Base-by-base conservation (phyloP, 2,329 filamentous ascomycete genomes). In the Neoarthrinium moseri region DNA sequence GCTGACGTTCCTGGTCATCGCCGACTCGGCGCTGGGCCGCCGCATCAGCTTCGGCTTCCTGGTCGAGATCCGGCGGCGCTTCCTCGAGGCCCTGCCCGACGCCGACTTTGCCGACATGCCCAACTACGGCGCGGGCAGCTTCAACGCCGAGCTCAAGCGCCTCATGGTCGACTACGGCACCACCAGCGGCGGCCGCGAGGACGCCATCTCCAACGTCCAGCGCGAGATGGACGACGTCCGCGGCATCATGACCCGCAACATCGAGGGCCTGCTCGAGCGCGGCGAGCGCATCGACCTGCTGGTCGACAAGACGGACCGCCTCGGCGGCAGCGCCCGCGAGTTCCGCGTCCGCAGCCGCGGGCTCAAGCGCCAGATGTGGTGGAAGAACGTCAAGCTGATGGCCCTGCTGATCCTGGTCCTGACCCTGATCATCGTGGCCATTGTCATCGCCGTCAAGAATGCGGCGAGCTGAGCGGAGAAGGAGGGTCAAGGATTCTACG, bases 331-430 rank as follows among this genome's bases (percentile, higher is more conserved):
- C 65, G 91, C 94, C 43, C 78, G 86, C 57, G 94, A 99, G 64
- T 99, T 99, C 64, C 77, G 94, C 43, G 85, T 97, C 15, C 78
- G 92, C 56, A 95, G 88, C 65, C 76, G 91, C 21, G 91, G 90
- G 1, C 68, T 99, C 57, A 88, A 94, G 72, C 80, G 95, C 62
- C 81, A 86, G 69, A 97, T 99, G 94, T 99, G 94, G 94, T 97
- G 92, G 92, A 97, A 97, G 84, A 97, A 99, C 66, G 80, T 95
- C 36, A 95, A 95, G 73, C 71, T 99, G 56, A 96, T 97, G 91
- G 85, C 81, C 6, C 67, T 99, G 56, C 62, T 91, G 51, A 75
- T 69, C 4, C 61, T 96, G 35, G 89, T 91, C 2, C 69, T 94
- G 21, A 62, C 74, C 35, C 62, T 83, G 51, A 79, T 83, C 54